Percentiles rank a stretch among this genome's conserved stretches.
Evolutionary conservation across 345 rosid species (phyloP).

Genomic region (Excoecaria agallocha): DNA sequence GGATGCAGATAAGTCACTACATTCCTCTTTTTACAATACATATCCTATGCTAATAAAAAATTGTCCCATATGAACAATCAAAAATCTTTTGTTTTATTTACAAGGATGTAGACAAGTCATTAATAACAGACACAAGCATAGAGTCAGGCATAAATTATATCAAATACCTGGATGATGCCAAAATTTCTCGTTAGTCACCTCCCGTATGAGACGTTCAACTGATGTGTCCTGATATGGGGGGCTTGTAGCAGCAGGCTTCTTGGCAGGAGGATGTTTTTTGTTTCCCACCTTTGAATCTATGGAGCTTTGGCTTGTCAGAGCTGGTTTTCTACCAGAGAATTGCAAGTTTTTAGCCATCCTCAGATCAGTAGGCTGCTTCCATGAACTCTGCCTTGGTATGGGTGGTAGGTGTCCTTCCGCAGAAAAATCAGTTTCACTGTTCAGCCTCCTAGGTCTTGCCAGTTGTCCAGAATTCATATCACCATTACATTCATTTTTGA

Average conservation of each 20-base stretch:
- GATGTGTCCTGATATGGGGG: constrained; percentile 83
- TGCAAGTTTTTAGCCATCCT: constrained; percentile 53
- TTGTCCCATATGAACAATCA: neutral
- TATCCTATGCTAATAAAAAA: neutral
- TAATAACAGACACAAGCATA: neutral
- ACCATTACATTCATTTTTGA: constrained; percentile 63
- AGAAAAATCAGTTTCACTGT: constrained; percentile 53
- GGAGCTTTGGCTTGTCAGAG: constrained; percentile 50
- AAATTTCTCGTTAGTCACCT: constrained; percentile 88
- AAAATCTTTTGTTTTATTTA: neutral
- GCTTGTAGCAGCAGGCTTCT: constrained; percentile 46
- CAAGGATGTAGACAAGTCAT: neutral
- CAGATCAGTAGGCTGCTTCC: constrained; percentile 67
- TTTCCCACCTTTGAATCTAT: constrained; percentile 63
- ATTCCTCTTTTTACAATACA: neutral
- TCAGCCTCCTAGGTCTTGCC: constrained; percentile 58
- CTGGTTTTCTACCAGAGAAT: constrained; percentile 55
- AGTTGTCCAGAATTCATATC: constrained; percentile 49
- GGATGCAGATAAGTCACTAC: neutral
- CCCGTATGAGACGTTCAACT: constrained; percentile 98
- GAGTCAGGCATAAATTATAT: neutral
- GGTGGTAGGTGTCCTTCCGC: constrained; percentile 48
- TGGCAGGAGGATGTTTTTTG: constrained; percentile 64
- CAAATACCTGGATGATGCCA: constrained; percentile 86
- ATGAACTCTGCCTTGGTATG: constrained; percentile 70